Conservation (phyloP, 495 filamentous ascomycete species). For the Tetracladium marchalianum region DNA sequence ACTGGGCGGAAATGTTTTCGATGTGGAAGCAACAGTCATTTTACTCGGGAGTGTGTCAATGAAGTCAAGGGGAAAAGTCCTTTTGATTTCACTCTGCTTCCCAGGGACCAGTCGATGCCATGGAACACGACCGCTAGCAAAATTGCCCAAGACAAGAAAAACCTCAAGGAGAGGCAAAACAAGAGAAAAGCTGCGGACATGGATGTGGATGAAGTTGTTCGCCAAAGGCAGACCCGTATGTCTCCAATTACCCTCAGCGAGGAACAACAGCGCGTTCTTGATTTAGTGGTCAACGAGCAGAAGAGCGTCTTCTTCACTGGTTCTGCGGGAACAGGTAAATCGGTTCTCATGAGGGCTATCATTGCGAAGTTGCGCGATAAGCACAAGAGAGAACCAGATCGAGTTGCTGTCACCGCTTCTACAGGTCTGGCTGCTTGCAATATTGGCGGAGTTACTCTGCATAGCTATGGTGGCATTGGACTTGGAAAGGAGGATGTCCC, state of each 20-base stretch:
- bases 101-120: constrained; percentile 31
- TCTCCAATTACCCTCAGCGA: constrained; percentile 63
- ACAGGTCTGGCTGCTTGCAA: constrained; percentile 96
- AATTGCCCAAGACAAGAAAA: constrained; percentile 72
- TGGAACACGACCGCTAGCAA: constrained; percentile 83
- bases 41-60: constrained; percentile 3
- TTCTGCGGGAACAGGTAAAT: constrained; percentile 95
- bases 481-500: constrained; percentile 81
- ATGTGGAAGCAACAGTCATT: constrained; percentile 8
- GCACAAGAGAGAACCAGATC: constrained; percentile 61
- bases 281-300: constrained; percentile 60
- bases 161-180: constrained; percentile 52
- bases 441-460: constrained; percentile 88
- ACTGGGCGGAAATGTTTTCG: constrained; percentile 4
- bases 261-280: constrained; percentile 77
- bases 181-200: constrained; percentile 34
- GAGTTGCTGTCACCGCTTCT: constrained; percentile 86
- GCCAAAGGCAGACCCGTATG: constrained; percentile 17
- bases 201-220: constrained; percentile 26
- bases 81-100: constrained; percentile 23
- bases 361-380: constrained; percentile 72
- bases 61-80: constrained; percentile 1
- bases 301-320: constrained; percentile 98
- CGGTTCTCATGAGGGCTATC: constrained; percentile 85
- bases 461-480: constrained; percentile 93